Evolutionary conservation across 2,329 filamentous ascomycete species (phyloP).

Genomic region (Aspergillus intermedius): DNA sequence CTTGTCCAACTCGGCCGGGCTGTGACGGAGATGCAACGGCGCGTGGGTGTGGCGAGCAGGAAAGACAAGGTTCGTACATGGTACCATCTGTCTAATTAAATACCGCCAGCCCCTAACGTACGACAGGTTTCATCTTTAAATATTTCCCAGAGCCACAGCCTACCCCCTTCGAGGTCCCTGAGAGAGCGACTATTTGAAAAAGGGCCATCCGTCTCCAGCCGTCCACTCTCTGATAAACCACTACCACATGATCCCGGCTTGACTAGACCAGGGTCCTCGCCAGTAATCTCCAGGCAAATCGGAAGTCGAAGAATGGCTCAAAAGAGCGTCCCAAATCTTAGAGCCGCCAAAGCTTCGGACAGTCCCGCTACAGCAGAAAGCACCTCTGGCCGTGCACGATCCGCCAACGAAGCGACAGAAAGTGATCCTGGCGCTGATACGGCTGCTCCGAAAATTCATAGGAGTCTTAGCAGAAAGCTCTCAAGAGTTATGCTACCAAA

Average conservation of each 20-base stretch:
- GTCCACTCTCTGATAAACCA: conserved; percentile 20
- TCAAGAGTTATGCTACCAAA: conserved; percentile 18
- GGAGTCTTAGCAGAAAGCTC: conserved; percentile 17
- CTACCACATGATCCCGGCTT: conserved; percentile 22
- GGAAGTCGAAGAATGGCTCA: conserved; percentile 6
- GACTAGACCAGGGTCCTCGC: conserved; percentile 4
- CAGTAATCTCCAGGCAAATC: conserved; percentile 7
- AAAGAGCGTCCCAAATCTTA: conserved; percentile 14
- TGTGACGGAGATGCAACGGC: conserved; percentile 77
- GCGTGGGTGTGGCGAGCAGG: conserved; percentile 75
- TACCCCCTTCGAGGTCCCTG: conserved; percentile 15
- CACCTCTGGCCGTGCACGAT: conserved; percentile 15
- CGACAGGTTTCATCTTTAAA: conserved; percentile 18
- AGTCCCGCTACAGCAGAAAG: conserved; percentile 8
- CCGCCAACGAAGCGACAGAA: conserved; percentile 15
- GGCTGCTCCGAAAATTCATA: conserved; percentile 11
- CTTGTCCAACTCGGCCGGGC: conserved; percentile 69
- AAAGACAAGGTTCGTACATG: conserved; percentile 57
- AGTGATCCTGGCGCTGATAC: conserved; percentile 6
- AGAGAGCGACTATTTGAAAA: conserved; percentile 20
- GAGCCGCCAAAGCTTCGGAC: conserved; percentile 9
- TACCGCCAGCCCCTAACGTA: conserved; percentile 3
- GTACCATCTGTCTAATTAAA: not conserved
- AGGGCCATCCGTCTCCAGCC: conserved; percentile 1
- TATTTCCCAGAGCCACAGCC: conserved; percentile 1